Evolutionary conservation across 2,329 filamentous ascomycete genomes (phyloP), one percentile per base, ranked within the genome.

Genomic region (Grosmannia clavigera): DNA sequence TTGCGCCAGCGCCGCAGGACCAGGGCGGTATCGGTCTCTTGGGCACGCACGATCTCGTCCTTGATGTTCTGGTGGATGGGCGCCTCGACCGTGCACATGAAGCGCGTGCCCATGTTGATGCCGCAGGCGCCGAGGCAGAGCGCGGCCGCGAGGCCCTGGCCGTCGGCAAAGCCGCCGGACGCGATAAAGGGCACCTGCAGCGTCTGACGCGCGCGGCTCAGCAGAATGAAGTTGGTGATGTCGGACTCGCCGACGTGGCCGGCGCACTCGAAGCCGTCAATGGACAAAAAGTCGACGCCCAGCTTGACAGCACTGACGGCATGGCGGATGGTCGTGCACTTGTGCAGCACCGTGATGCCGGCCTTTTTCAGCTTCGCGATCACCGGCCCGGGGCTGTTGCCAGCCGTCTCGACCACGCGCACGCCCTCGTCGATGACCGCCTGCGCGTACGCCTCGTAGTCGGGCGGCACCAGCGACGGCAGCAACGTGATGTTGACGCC

Each of bases 31-130:
- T 97, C 90, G 27, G 88, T 91, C 79, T 99, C 94, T 64, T 90
- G 81, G 1, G 92, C 88, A 60, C 84, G 81, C 57, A 96, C 91
- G 68, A 99, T 99, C 66, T 88, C 81, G 72, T 95, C 81, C 81
- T 99, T 99, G 77, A 99, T 90, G 66, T 95, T 95, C 56, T 83
- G 72, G 75, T 99, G 94, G 64, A 99, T 88, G 0, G 94, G 94
- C 19, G 92, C 86, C 74, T 97, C 94, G 53, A 92, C 79, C 0
- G 94, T 97, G 76, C 88, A 92, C 89, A 99, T 95, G 78, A 97
- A 99, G 51, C 94, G 81, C 11, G 94, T 99, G 61, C 94, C 94
- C 94, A 99, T 99, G 76, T 99, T 99, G 75, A 97, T 86, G 64
- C 94, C 94, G 71, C 90, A 89, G 0, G 94, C 94, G 43, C 94